Evolutionary conservation across 139 green algal genomes (phyloP).

Genomic region (Chlorella sp.): DNA sequence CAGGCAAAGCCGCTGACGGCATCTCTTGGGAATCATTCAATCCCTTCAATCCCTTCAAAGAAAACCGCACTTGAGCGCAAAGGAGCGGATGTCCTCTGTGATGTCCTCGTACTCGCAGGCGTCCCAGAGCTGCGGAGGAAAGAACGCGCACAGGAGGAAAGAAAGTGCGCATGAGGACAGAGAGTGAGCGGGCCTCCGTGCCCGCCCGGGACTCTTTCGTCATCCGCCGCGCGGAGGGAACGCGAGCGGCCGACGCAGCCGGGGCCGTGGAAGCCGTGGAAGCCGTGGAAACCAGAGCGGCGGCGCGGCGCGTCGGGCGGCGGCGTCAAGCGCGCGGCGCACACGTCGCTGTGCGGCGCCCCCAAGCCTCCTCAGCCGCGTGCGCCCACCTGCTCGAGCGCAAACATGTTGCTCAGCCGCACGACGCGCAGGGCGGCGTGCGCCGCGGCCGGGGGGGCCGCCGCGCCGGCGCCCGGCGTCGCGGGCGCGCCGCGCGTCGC

Average conservation of each 20-base stretch:
- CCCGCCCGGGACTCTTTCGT: no score
- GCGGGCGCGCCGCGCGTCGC: neutral
- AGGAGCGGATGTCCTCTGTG: no score
- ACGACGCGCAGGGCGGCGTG: neutral
- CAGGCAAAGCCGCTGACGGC: neutral
- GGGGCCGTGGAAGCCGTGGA: neutral
- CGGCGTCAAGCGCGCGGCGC: neutral
- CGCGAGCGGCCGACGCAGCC: neutral
- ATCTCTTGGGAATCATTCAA: neutral
- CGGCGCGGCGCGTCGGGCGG: no score
- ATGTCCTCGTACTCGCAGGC: no score
- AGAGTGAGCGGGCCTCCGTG: no score
- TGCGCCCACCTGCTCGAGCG: neutral
- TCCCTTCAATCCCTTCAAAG: neutral
- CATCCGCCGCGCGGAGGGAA: no score
- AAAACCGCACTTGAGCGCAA: no score
- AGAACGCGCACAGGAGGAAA: no score
- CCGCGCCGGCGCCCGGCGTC: neutral
- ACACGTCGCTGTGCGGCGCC: neutral
- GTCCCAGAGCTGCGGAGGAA: no score
- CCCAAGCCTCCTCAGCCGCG: neutral
- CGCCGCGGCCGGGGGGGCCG: neutral
- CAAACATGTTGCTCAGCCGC: conserved; percentile 4
- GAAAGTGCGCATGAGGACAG: no score
- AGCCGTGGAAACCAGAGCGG: neutral